Conservation (phyloP, 768 basidiomycete species). For the Hysterangium stoloniferum region DNA sequence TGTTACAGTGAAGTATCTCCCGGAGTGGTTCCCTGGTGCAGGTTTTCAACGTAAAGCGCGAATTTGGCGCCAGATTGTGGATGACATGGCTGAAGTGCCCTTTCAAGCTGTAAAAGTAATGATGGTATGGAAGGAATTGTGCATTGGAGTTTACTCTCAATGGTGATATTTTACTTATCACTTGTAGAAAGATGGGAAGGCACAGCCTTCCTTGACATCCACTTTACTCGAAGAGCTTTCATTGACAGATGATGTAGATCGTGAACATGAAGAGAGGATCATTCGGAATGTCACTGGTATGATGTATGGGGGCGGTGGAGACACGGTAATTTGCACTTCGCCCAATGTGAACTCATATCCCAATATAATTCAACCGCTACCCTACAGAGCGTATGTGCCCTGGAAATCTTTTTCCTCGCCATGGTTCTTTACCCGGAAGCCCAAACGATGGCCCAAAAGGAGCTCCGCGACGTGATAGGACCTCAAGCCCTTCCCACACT, state of each 20-base stretch:
- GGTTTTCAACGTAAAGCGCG: slow-evolving; percentile 56
- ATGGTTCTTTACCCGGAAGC: slow-evolving; percentile 13
- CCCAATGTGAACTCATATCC: background rate
- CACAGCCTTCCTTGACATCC: background rate
- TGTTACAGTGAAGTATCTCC: slow-evolving; percentile 35
- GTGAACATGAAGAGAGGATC: background rate
- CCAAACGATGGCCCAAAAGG: slow-evolving; percentile 12
- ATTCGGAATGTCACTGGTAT: background rate
- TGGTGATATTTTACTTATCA: background rate
- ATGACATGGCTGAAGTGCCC: background rate
- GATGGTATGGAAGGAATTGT: background rate
- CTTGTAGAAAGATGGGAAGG: background rate
- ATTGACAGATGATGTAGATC: background rate
- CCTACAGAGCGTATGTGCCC: background rate
- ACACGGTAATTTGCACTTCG: slow-evolving; percentile 1
- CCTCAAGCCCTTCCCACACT: slow-evolving; percentile 11
- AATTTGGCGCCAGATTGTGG: slow-evolving; percentile 31
- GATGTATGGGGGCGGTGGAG: slow-evolving; percentile 7
- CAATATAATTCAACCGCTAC: background rate
- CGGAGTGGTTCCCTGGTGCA: slow-evolving; percentile 60
- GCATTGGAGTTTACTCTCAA: too few relatives aligned
- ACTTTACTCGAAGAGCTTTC: background rate
- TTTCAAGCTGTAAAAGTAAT: background rate
- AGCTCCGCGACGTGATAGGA: slow-evolving; percentile 14
- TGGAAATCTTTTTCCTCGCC: slow-evolving; percentile 15